Evolutionary conservation across 768 basidiomycete species (phyloP), one percentile per base, ranked within the genome.

Genomic region (Ramaria sp.): DNA sequence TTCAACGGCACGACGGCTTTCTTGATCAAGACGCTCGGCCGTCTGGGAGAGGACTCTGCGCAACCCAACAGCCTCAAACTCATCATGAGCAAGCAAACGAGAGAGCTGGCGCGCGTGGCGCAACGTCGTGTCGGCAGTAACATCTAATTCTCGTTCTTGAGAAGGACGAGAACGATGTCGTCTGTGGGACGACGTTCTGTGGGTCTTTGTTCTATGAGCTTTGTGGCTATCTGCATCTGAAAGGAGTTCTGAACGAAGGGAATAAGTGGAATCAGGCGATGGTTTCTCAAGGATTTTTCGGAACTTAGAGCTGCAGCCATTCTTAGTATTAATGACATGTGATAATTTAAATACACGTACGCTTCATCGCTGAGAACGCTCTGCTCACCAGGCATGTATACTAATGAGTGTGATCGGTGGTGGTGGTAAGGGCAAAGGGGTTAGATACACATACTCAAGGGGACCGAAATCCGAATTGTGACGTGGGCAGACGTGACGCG

Each of bases 271-370:
- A 33, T 57, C 37, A 57, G 55, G 48, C 9, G 45, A 47, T 4
- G 55, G 46, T 39, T 34, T 37, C 24, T 57, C 55, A 38, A 57
- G 47, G 27, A 57, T 57, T 34, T 33, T 57, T 11, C 55, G 55
- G n/a, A 48, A 57, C 33, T 20, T 34, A 57, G 55, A 57, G 33
- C 55, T 57, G 33, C 4, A 27, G n/a, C 31, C n/a, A 10, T 12
- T 7, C 4, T 37, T 52, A 37, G 37, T n/a, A 37, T 15, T n/a
- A n/a, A 37, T 22, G 51, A 15, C 51, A 31, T 24, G 31, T 13
- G 20, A 31, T 13, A 39, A 27, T 27, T 34, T 2, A 34, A 49
- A 11, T 12, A 15, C 31, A 52, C 51, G 20, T 39, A 52, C 51
- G 51, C 51, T 39, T 52, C 33, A 39, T 52, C 51, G 37, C 51